A percentile compares a stretch with the other conserved stretches of the same genome.
phyloP scores from a whole-genome alignment of 2,329 filamentous ascomycete species.

The Phyllosticta citriasiana region DNA sequence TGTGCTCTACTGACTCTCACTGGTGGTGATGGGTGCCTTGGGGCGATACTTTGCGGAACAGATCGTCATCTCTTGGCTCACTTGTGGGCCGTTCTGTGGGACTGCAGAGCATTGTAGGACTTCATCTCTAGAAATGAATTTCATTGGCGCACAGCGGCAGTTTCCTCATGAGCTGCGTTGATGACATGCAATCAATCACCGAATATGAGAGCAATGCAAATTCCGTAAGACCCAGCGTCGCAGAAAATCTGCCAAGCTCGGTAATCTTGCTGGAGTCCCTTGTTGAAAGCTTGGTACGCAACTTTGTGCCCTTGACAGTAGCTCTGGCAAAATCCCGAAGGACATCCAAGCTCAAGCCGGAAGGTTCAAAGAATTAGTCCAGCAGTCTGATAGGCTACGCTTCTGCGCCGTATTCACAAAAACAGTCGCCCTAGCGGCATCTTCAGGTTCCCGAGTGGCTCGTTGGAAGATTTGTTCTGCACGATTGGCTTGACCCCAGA shows the following conservation, averaged over 20 bases:
- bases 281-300: neutral
- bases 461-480: neutral
- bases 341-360: neutral
- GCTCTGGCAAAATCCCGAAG: neutral
- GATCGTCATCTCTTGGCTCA: neutral
- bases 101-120: neutral
- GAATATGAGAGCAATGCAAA: neutral
- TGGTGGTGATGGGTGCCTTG: neutral
- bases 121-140: neutral
- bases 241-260: neutral
- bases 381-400: neutral
- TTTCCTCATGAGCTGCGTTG: too few relatives aligned
- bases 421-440: neutral
- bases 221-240: neutral
- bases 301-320: neutral
- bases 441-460: neutral
- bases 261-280: neutral
- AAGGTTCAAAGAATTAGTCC: neutral
- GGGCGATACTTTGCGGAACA: neutral
- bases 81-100: neutral
- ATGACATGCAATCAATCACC: too few relatives aligned
- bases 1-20: neutral
- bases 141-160: neutral
- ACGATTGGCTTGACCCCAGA: neutral
- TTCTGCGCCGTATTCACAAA: neutral